Percentiles rank a stretch among this genome's conserved stretches.
Evolutionary conservation across 2,329 filamentous ascomycete species (phyloP).

Genomic region (Paracamarosporium sp.): DNA sequence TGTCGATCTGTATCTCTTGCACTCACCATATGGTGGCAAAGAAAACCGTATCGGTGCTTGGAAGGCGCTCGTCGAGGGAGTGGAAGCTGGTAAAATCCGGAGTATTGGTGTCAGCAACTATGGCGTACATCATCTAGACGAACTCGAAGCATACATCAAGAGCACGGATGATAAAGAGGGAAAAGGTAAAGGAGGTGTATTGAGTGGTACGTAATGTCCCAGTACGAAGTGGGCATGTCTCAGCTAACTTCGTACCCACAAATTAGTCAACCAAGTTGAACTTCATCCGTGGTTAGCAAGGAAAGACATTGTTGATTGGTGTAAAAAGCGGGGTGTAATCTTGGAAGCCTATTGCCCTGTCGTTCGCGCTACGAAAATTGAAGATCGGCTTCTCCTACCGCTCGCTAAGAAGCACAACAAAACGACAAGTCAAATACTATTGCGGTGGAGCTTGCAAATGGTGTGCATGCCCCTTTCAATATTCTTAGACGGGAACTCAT

Average conservation of each 20-base stretch:
- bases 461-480: slow-evolving; percentile 19
- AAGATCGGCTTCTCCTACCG: slow-evolving; percentile 60
- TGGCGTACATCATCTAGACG: slow-evolving; percentile 62
- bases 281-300: slow-evolving; percentile 87
- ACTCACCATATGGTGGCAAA: slow-evolving; percentile 61
- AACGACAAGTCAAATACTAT: slow-evolving; percentile 63
- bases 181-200: slow-evolving; percentile 69
- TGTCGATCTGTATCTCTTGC: slow-evolving; percentile 68
- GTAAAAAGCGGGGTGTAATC: slow-evolving; percentile 59
- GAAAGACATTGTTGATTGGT: slow-evolving; percentile 82
- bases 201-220: too few species aligned
- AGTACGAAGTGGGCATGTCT: too few species aligned
- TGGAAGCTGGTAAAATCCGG: slow-evolving; percentile 58
- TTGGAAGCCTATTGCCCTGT: slow-evolving; percentile 58
- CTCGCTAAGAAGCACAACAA: slow-evolving; percentile 65
- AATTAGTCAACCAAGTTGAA: slow-evolving; percentile 84
- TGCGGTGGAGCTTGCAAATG: slow-evolving; percentile 63
- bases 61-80: slow-evolving; percentile 62
- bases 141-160: slow-evolving; percentile 61
- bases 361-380: slow-evolving; percentile 53
- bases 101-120: slow-evolving; percentile 63
- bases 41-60: slow-evolving; percentile 58
- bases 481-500: neutral
- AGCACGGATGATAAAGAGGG: slow-evolving; percentile 70
- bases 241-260: too few species aligned